Evolutionary conservation across 2,329 filamentous ascomycete species (phyloP).

Genomic region (Ceratocystis lukuohia): DNA sequence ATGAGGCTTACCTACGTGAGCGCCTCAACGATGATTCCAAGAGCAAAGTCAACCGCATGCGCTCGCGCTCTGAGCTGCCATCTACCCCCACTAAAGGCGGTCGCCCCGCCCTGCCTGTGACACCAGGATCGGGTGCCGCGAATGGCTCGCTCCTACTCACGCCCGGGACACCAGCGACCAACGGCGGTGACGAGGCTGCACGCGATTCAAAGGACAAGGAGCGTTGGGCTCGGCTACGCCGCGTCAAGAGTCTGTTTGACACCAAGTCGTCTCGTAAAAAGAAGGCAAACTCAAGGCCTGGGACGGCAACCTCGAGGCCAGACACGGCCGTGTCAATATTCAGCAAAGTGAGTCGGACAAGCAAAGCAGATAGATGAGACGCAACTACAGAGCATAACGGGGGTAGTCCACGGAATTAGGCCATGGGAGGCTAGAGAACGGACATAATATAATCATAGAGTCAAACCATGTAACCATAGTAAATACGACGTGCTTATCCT

Average conservation of each 20-base stretch:
- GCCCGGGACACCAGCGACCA: not conserved
- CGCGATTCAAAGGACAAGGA: conserved; percentile 53
- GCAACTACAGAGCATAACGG: not conserved
- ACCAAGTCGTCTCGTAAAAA: conserved; percentile 47
- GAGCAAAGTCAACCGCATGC: conserved; percentile 15
- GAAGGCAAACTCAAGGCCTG: conserved; percentile 31
- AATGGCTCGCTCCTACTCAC: not conserved
- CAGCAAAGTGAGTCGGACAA: conserved; percentile 2
- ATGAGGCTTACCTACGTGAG: conserved; percentile 41
- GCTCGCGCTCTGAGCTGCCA: conserved; percentile 14
- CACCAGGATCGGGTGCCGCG: not conserved
- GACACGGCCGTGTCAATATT: conserved; percentile 8
- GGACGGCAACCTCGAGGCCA: conserved; percentile 24
- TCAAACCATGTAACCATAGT: not conserved
- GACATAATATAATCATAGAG: not conserved
- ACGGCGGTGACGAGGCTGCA: conserved; percentile 25
- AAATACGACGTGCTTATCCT: not conserved
- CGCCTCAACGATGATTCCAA: conserved; percentile 9
- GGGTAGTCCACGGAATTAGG: too few species aligned
- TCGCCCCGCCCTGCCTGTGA: not conserved
- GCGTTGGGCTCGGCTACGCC: conserved; percentile 56
- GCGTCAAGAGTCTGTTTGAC: conserved; percentile 59
- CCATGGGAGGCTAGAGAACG: too few species aligned
- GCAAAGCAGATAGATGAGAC: not conserved
- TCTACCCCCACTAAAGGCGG: conserved; percentile 22